Base-by-base conservation (phyloP, 495 filamentous ascomycete species). In the Tuber calosporum region DNA sequence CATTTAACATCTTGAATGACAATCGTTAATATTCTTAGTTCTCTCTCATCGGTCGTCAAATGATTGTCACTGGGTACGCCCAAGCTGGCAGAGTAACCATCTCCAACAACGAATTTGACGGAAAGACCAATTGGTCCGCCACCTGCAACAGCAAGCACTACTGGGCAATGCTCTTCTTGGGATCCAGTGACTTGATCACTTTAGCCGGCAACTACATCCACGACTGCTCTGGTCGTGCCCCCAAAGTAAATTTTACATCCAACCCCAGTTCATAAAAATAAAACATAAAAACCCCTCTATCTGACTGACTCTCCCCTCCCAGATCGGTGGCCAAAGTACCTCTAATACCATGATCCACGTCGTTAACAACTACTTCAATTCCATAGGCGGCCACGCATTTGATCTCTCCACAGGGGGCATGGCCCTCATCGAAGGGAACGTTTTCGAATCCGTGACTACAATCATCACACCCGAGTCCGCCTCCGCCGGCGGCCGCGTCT, bases 321-420 rank as follows among this genome's bases (percentile, higher is more conserved):
- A 76, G 71, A 70, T 77, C 42, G 74, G 77, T 66, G 74, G 71
- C 45, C 68, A 48, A 42, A n/a, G 30, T 30, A 69, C 69, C 15
- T 71, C 70, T 3, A 84, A 85, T 80, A 84, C 82, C 72, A 80
- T 85, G 72, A 82, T 86, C 76, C 87, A 84, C 68, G 83, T 83
- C 41, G 86, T 87, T 76, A 89, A 88, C 85, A 89, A 88, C 84
- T 87, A 88, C 84, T 88, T 83, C 80, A 84, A 86, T 78, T 82
- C 84, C 74, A 85, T 83, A 79, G 75, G 82, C 53, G 86, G 87
- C 42, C 87, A 88, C 79, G 84, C 85, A 22, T 89, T 89, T 80
- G 87, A 88, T 79, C 84, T 87, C 71, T 84, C 80, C 45, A 78
- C 81, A 9, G 86, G 86, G 68, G 84, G 83, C 67, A 84, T 84